These are phyloP conservation scores for Grammothele lineata DNA, from an alignment of 768 basidiomycete species.

Conservation along the genomic window DNA sequence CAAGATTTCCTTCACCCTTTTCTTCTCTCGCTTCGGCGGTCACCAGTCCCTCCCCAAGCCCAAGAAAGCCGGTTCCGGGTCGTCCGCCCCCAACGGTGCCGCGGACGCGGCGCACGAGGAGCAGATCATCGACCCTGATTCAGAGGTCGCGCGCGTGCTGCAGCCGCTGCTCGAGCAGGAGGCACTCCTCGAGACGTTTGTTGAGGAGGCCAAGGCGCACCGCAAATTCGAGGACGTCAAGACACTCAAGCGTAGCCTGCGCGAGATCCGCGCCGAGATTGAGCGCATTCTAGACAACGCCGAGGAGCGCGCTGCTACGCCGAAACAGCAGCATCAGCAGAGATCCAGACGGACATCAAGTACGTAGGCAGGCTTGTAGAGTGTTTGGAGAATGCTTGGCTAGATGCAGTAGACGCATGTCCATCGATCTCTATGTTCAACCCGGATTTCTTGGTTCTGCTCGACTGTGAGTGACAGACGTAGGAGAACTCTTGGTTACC, in stretches of 20 bases:
- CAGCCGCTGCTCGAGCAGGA: slow-evolving; percentile 96
- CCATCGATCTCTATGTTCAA: no score
- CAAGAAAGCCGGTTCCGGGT: slow-evolving; percentile 25
- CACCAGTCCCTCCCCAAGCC: slow-evolving; percentile 46
- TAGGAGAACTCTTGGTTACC: no score
- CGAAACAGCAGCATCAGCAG: no score
- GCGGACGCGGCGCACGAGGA: slow-evolving; percentile 18
- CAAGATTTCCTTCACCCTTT: neutral
- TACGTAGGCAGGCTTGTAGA: no score
- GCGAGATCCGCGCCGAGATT: slow-evolving; percentile 84
- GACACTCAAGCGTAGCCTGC: slow-evolving; percentile 72
- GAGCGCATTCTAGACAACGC: slow-evolving; percentile 51
- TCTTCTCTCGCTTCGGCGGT: neutral
- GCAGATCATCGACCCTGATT: slow-evolving; percentile 52
- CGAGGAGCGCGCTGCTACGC: slow-evolving; percentile 6
- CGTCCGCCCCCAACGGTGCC: slow-evolving; percentile 16
- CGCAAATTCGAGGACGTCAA: slow-evolving; percentile 96
- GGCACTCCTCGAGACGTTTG: slow-evolving; percentile 81
- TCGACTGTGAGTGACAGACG: no score
- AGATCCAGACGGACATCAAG: no score
- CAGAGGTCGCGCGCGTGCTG: slow-evolving; percentile 63
- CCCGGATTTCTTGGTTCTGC: no score
- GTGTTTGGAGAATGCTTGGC: no score
- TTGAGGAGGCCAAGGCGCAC: slow-evolving; percentile 84
- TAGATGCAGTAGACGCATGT: no score